Evolutionary conservation across 1,284 basidiomycete species (phyloP), one percentile per base, ranked within the genome.

Genomic region (Rhodotorula sp.): DNA sequence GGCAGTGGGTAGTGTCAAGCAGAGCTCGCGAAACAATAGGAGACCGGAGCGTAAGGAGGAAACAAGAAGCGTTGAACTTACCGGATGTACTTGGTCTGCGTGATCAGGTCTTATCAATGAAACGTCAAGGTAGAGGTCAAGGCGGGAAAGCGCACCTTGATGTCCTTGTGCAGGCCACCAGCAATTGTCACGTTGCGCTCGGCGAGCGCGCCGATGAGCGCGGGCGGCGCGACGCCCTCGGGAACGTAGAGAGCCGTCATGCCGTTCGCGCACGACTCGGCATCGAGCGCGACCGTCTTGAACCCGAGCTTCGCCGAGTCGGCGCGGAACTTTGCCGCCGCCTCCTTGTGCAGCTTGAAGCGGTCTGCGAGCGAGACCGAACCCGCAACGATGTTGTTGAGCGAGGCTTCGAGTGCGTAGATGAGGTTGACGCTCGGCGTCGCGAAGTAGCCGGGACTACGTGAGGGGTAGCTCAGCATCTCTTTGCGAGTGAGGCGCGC

Each of bases 131-230:
- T 5, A 7, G 7, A 21, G 21, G 25, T 14, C 48, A 14, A 53
- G 19, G 9, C 9, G 7, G 14, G 45, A 14, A 54, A 42, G 78
- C 88, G 92, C 58, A 60, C 90, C 85, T 93, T 97, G 82, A 91
- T 89, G 52, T 87, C 87, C 78, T 90, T 88, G 83, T 97, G 92
- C 75, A 99, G 83, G 42, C 96, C 96, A 59, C 90, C 94, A 49
- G 96, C 93, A 55, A 93, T 88, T 53, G 97, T 87, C 68, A 99
- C 85, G 62, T 74, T 74, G 12, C 73, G 66, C 58, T 74, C 68
- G 34, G 67, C 72, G 61, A 79, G 73, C 44, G 73, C 86, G 25
- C 90, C 90, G 61, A 96, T 76, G 42, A 97, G 82, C 77, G 95
- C 91, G 14, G 87, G 82, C 2, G 91, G 89, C 25, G 82, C 82